These are phyloP conservation scores for Linderniella brevidens DNA, from an alignment of 257 asterid genomes.

Conservation along the genomic window DNA sequence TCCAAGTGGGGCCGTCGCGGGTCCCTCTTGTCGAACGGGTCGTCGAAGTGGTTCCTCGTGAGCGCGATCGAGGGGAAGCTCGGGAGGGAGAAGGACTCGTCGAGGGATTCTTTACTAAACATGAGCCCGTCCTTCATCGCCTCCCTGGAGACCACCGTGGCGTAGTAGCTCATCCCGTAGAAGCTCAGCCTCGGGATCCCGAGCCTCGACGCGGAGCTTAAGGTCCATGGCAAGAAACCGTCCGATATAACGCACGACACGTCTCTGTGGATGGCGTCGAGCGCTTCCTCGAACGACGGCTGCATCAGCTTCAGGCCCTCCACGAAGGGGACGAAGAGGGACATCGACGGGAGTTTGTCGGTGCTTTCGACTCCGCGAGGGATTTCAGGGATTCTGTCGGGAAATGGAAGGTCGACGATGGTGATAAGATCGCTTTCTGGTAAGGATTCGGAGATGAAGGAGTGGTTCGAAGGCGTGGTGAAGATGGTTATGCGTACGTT, in stretches of 20 bases:
- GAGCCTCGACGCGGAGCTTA: slow-evolving; percentile 22
- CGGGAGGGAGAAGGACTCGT: slow-evolving; percentile 24
- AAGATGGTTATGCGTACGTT: slow-evolving; percentile 28
- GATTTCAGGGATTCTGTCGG: slow-evolving; percentile 24
- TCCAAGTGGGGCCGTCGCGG: slow-evolving; percentile 22
- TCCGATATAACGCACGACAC: slow-evolving; percentile 42
- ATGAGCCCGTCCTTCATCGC: slow-evolving; percentile 6
- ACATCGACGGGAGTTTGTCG: slow-evolving; percentile 47
- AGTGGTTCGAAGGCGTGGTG: slow-evolving; percentile 48
- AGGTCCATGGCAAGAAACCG: slow-evolving; percentile 58
- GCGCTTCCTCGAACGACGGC: slow-evolving; percentile 31
- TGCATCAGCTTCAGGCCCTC: slow-evolving; percentile 24
- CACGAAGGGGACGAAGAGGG: slow-evolving; percentile 29
- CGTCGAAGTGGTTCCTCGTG: slow-evolving; percentile 31
- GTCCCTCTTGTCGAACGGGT: slow-evolving; percentile 12
- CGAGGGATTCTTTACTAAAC: slow-evolving; percentile 10
- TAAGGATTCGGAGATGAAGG: slow-evolving; percentile 29
- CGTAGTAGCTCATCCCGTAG: slow-evolving; percentile 30
- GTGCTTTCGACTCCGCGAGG: slow-evolving; percentile 47
- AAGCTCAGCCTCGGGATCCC: slow-evolving; percentile 36
- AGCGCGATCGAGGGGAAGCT: slow-evolving; percentile 33
- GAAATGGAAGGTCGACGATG: slow-evolving; percentile 39
- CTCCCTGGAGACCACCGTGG: background rate
- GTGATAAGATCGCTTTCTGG: slow-evolving; percentile 8
- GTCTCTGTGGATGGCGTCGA: slow-evolving; percentile 8